Conservation (phyloP, 2,329 filamentous ascomycete species). For the Lomentospora prolificans region DNA sequence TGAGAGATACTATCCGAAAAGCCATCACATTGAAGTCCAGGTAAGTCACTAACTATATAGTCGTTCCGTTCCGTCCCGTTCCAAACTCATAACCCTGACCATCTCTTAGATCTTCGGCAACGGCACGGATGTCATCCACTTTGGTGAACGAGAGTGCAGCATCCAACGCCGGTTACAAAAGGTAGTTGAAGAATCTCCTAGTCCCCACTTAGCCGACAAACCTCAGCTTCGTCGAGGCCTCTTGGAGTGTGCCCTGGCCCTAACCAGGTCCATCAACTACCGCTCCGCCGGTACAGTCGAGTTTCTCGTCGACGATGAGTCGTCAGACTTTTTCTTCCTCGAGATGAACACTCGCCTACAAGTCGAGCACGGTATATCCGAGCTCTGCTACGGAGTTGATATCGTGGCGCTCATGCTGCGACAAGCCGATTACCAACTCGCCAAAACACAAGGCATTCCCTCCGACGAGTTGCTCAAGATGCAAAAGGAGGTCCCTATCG, state of each 20-base stretch:
- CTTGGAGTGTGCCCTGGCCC: no score
- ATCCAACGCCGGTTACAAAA: conserved; percentile 36
- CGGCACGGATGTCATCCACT: conserved; percentile 23
- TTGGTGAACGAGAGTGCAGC: conserved; percentile 35
- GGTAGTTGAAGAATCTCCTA: conserved; percentile 31
- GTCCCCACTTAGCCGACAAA: background rate
- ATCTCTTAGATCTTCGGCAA: conserved; percentile 36
- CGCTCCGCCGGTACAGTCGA: conserved; percentile 29
- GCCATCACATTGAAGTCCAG: conserved; percentile 34
- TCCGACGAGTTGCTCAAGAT: no score
- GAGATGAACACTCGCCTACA: conserved; percentile 40
- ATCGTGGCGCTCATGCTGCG: background rate
- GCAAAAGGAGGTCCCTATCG: no score
- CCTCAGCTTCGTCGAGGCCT: no score
- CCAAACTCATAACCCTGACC: no score
- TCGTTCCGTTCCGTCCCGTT: no score
- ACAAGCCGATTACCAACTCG: no score
- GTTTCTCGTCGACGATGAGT: conserved; percentile 30
- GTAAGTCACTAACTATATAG: no score
- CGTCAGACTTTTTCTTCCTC: conserved; percentile 31
- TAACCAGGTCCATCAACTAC: no score
- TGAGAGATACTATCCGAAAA: conserved; percentile 26
- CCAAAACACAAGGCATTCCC: no score
- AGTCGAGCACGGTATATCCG: conserved; percentile 19
- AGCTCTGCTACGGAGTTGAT: background rate